Conservation (phyloP, 108 stramenopile genomes). For the Nitzschia sp. region DNA sequence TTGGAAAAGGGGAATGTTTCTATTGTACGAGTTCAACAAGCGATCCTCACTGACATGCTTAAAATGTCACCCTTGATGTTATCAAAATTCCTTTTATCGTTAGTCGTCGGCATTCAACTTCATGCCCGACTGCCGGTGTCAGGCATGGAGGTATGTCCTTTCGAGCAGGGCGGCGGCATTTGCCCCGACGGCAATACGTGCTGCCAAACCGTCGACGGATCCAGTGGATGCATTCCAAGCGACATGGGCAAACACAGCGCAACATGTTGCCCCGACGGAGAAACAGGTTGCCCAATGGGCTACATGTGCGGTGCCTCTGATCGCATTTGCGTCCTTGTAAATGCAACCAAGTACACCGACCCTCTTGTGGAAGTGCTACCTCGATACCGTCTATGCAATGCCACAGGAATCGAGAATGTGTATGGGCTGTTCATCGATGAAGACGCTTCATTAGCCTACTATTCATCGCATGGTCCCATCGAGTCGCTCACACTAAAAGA, state of each 20-base stretch:
- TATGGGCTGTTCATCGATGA: conserved; percentile 19
- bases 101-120: no score
- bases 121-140: no score
- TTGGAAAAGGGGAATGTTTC: no score
- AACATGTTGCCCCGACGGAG: conserved; percentile 43
- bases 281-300: conserved; percentile 43
- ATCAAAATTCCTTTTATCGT: no score
- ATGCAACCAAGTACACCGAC: conserved; percentile 12
- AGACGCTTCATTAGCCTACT: conserved; percentile 33
- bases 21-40: no score
- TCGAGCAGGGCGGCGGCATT: conserved; percentile 25
- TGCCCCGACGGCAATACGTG: conserved; percentile 52
- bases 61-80: no score
- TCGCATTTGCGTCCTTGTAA: background rate
- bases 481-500: background rate
- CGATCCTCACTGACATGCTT: no score
- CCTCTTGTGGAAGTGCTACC: conserved; percentile 41
- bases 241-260: conserved; percentile 46
- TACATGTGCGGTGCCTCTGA: conserved; percentile 22
- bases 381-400: conserved; percentile 40
- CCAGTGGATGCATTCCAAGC: conserved; percentile 45
- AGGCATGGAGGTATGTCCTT: conserved; percentile 1
- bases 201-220: conserved; percentile 20
- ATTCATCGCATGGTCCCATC: conserved; percentile 42
- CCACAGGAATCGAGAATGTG: conserved; percentile 3